Evolutionary conservation across 805 yeast genomes (phyloP).

Genomic region (Pichia phayaonensis): DNA sequence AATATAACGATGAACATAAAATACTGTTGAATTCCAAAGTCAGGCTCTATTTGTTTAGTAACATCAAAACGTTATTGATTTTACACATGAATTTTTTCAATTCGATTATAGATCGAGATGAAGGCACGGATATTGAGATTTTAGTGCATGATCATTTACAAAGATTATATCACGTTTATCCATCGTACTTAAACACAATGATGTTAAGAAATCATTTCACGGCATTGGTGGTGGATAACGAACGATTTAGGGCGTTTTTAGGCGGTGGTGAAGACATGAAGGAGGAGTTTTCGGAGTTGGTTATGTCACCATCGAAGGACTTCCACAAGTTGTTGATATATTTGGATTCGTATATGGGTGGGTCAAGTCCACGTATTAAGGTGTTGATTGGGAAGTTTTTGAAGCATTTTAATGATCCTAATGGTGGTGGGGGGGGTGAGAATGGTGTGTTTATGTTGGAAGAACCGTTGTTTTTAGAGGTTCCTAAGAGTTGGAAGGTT

Average conservation of each 20-base stretch:
- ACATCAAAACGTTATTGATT: conserved; percentile 11
- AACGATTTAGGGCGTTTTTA: conserved; percentile 3
- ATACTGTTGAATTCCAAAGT: conserved; percentile 18
- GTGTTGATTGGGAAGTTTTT: conserved; percentile 5
- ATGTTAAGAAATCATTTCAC: conserved; percentile 6
- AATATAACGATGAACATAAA: conserved; percentile 1
- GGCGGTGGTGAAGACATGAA: background rate
- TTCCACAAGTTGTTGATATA: conserved; percentile 2
- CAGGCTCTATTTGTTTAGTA: conserved; percentile 18
- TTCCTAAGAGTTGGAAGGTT: conserved; percentile 20
- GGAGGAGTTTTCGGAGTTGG: background rate
- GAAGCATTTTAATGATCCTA: background rate
- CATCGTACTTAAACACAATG: conserved; percentile 16
- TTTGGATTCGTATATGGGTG: conserved; percentile 4
- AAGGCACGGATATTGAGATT: conserved; percentile 10
- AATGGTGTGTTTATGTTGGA: background rate
- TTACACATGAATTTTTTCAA: conserved; percentile 12
- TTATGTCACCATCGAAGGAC: conserved; percentile 7
- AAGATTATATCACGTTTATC: conserved; percentile 20
- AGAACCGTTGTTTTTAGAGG: conserved; percentile 9
- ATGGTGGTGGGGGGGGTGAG: background rate
- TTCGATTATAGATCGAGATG: conserved; percentile 2
- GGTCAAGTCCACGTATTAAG: conserved; percentile 9
- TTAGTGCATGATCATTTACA: conserved; percentile 16
- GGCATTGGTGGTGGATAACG: background rate